Conservation (phyloP, 768 basidiomycete genomes). For the Lentinula guzmanii region DNA sequence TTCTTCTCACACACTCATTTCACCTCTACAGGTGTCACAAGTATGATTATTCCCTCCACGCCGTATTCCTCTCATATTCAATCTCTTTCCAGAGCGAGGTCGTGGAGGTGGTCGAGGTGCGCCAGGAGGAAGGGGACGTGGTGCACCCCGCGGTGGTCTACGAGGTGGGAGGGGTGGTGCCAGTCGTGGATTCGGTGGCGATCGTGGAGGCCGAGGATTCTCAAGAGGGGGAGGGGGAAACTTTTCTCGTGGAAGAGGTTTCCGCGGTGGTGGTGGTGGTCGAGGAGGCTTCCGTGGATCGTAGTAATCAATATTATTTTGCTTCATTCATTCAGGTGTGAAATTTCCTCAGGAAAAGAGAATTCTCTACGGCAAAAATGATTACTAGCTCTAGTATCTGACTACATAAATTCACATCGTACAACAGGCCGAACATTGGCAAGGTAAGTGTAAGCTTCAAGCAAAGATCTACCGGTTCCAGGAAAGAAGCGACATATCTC, state of each 20-base stretch:
- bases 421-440: neutral
- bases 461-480: conserved; percentile 56
- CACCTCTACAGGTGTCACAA: conserved; percentile 37
- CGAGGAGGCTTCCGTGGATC: conserved; percentile 7
- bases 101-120: conserved; percentile 29
- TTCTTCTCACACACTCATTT: neutral
- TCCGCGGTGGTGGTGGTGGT: conserved; percentile 3
- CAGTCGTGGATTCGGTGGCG: conserved; percentile 28
- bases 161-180: conserved; percentile 25
- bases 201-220: neutral
- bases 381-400: neutral
- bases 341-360: neutral
- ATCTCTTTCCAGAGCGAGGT: conserved; percentile 22
- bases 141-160: conserved; percentile 31
- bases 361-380: neutral
- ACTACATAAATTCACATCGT: neutral
- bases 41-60: conserved; percentile 25
- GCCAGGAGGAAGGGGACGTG: conserved; percentile 23
- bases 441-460: neutral
- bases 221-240: neutral
- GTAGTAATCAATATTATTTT: neutral
- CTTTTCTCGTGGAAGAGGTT: conserved; percentile 8
- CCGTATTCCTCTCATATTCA: conserved; percentile 7
- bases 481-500: conserved; percentile 82
- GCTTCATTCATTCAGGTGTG: neutral